Percentiles rank a stretch among this genome's conserved stretches.
Evolutionary conservation across 495 filamentous ascomycete genomes (phyloP).

Genomic region (Neurospora sublineolata): DNA sequence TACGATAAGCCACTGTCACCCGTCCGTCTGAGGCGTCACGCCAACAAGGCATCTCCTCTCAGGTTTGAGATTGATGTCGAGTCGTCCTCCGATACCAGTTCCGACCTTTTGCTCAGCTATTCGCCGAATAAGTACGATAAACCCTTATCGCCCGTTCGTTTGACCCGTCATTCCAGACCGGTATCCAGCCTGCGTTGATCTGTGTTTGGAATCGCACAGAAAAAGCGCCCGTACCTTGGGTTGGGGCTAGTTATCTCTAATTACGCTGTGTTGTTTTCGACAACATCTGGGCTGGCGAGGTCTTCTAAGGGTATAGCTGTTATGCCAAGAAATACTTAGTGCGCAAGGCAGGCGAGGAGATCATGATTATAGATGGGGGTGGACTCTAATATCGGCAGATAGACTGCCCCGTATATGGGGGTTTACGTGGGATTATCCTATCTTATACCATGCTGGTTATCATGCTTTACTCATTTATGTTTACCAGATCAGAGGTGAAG

Average conservation of each 20-base stretch:
- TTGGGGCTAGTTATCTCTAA: background rate
- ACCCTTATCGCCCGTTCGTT: background rate
- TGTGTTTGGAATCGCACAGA: background rate
- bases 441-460: background rate
- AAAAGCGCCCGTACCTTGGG: background rate
- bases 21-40: background rate
- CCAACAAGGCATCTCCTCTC: background rate
- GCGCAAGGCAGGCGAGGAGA: background rate
- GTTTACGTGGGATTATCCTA: background rate
- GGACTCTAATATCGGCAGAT: background rate
- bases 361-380: background rate
- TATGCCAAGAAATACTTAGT: background rate
- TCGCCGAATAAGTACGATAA: slow-evolving; percentile 1
- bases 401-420: background rate
- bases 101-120: background rate
- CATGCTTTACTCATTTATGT: background rate
- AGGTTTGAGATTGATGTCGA: background rate
- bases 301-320: background rate
- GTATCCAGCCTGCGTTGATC: background rate
- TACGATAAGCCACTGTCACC: background rate
- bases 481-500: background rate
- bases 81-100: slow-evolving; percentile 1
- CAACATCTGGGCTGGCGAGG: background rate
- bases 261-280: background rate
- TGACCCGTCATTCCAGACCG: background rate